Conservation (phyloP, 2,329 filamentous ascomycete species). For the Hortaea werneckii region DNA sequence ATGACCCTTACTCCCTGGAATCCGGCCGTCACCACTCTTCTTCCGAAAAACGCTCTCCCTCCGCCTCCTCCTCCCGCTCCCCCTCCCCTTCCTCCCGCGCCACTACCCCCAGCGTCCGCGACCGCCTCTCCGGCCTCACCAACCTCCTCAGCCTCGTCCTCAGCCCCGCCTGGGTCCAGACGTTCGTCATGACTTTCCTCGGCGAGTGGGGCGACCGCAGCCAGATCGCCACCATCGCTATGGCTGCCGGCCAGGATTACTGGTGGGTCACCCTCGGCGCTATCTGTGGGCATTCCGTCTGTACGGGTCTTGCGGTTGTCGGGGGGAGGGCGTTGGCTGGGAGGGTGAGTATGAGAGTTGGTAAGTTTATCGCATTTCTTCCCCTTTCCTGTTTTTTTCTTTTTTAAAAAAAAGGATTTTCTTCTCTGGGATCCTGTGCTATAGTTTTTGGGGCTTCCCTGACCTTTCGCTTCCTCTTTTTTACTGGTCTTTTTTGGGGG, state of each 20-base stretch:
- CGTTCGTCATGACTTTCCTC: constrained; percentile 97
- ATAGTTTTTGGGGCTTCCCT: too few species aligned
- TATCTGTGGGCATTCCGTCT: constrained; percentile 74
- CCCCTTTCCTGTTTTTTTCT: too few species aligned
- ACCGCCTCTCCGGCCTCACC: constrained; percentile 53
- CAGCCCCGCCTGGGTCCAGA: constrained; percentile 96
- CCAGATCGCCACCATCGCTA: constrained; percentile 96
- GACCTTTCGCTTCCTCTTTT: background rate
- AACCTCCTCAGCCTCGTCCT: constrained; percentile 83
- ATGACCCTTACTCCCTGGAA: constrained; percentile 42
- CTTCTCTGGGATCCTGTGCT: too few species aligned
- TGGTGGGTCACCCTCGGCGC: constrained; percentile 97
- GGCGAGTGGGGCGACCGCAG: constrained; percentile 97
- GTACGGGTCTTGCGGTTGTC: constrained; percentile 83
- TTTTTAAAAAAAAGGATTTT: too few species aligned
- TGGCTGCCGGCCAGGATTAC: constrained; percentile 96
- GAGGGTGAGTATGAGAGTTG: constrained; percentile 86
- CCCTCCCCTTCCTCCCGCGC: constrained; percentile 18
- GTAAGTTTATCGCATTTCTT: too few species aligned
- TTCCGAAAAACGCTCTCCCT: constrained; percentile 5
- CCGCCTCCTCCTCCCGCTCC: constrained; percentile 2
- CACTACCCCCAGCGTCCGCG: constrained; percentile 31
- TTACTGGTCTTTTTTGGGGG: background rate
- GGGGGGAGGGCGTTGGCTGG: constrained; percentile 89
- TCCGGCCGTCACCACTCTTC: constrained; percentile 16